phyloP scores from a whole-genome alignment of 2,329 filamentous ascomycete species.

The Arthrobotrys iridis region DNA sequence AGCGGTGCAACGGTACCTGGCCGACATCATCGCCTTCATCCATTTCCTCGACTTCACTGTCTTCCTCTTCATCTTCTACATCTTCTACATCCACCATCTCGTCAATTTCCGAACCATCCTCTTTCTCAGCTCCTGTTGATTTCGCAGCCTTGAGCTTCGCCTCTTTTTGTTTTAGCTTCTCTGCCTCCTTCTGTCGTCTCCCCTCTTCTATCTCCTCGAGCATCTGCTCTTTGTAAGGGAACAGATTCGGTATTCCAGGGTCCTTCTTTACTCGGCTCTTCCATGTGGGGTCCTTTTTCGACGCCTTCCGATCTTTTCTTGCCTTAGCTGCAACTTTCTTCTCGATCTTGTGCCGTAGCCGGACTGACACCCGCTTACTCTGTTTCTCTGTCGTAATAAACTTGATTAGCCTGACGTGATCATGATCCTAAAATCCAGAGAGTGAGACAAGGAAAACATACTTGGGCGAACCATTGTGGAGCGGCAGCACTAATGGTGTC shows the following conservation, averaged over 20 bases:
- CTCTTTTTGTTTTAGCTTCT: constrained; percentile 77
- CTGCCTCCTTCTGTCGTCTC: constrained; percentile 81
- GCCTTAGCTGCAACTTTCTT: constrained; percentile 92
- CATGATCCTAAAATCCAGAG: background rate
- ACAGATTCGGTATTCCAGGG: constrained; percentile 94
- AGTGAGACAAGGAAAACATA: constrained; percentile 44
- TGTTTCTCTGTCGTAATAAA: constrained; percentile 75
- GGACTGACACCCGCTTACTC: constrained; percentile 90
- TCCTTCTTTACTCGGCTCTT: constrained; percentile 95
- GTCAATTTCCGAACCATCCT: constrained; percentile 64
- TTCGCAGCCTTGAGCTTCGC: constrained; percentile 70
- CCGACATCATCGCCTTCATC: constrained; percentile 57
- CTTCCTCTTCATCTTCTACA: constrained; percentile 64
- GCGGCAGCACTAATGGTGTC: constrained; percentile 24
- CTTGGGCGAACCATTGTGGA: constrained; percentile 58
- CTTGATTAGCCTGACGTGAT: constrained; percentile 35
- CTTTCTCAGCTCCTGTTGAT: constrained; percentile 68
- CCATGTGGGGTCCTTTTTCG: constrained; percentile 98
- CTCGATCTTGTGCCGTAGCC: constrained; percentile 93
- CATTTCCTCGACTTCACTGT: constrained; percentile 69
- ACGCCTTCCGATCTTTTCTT: constrained; percentile 84
- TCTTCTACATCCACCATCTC: constrained; percentile 66
- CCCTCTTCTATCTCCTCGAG: constrained; percentile 94
- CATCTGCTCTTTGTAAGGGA: constrained; percentile 96
- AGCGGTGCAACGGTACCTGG: constrained; percentile 18